Evolutionary conservation across 1,284 basidiomycete species (phyloP).

Genomic region (Marasmius tenuissimus): DNA sequence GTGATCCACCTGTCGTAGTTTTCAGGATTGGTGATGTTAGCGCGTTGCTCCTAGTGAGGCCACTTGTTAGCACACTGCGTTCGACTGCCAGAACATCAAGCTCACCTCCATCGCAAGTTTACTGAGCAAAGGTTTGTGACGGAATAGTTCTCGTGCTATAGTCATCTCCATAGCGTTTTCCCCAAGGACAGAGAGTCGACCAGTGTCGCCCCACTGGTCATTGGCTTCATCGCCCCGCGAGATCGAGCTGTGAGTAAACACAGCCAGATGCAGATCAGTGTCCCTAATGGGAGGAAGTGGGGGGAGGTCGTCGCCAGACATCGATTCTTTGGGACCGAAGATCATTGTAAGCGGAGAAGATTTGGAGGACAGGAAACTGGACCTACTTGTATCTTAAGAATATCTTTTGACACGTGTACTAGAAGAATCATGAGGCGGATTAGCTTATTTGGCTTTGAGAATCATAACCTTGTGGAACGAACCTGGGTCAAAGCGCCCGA

Average conservation of each 20-base stretch:
- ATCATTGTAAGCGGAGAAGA: neutral
- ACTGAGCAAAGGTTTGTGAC: constrained; percentile 37
- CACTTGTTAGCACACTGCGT: neutral
- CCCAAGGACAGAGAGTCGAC: constrained; percentile 51
- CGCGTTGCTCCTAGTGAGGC: constrained; percentile 26
- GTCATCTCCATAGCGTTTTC: constrained; percentile 40
- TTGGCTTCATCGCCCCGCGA: constrained; percentile 7
- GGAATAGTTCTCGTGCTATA: constrained; percentile 43
- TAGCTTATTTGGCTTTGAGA: too few relatives aligned
- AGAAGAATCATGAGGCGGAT: too few relatives aligned
- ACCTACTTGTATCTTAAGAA: too few relatives aligned
- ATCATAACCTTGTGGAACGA: too few relatives aligned
- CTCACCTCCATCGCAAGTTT: constrained; percentile 41
- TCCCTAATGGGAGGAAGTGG: constrained; percentile 44
- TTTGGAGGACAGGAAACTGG: neutral
- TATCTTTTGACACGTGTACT: too few relatives aligned
- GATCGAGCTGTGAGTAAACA: constrained; percentile 46
- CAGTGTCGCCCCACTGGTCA: constrained; percentile 44
- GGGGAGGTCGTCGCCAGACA: constrained; percentile 19
- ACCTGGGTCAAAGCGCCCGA: too few relatives aligned
- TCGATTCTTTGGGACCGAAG: neutral
- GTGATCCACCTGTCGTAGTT: constrained; percentile 42
- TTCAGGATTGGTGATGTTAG: constrained; percentile 24
- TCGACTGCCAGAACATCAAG: neutral
- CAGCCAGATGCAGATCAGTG: constrained; percentile 49